These are phyloP conservation scores for Aureobasidium sp. DNA, from an alignment of 2,329 filamentous ascomycete genomes.

Conservation along the genomic window DNA sequence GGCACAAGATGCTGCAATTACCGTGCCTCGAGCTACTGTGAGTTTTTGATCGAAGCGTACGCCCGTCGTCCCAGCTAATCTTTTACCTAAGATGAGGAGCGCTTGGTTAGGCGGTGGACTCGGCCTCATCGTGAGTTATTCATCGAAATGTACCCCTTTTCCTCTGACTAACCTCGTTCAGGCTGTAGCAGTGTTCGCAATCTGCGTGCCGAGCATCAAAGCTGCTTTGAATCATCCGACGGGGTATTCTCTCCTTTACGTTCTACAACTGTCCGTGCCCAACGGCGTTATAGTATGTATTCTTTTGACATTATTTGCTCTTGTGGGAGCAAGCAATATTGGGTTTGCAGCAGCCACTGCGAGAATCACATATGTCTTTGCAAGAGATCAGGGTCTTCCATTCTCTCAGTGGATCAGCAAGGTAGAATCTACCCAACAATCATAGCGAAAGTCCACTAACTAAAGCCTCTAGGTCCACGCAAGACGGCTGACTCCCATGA, in stretches of 20 bases:
- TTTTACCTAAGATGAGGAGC: too few relatives aligned
- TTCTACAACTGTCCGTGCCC: slow-evolving; percentile 21
- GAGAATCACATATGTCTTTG: slow-evolving; percentile 37
- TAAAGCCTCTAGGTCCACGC: not conserved
- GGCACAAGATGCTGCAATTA: slow-evolving; percentile 24
- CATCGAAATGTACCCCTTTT: not conserved
- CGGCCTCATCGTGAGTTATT: not conserved
- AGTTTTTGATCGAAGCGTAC: not conserved
- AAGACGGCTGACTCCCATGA: slow-evolving; percentile 6
- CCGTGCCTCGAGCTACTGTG: slow-evolving; percentile 22
- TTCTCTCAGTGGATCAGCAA: slow-evolving; percentile 22
- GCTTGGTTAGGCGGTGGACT: slow-evolving; percentile 27
- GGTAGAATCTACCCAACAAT: not conserved
- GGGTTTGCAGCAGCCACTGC: slow-evolving; percentile 5
- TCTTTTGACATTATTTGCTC: not conserved
- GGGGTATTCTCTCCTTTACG: slow-evolving; percentile 32
- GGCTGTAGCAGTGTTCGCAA: slow-evolving; percentile 23
- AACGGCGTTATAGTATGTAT: not conserved
- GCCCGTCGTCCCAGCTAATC: too few relatives aligned
- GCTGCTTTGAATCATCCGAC: slow-evolving; percentile 26
- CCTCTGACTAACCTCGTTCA: not conserved
- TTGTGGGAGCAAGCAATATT: not conserved
- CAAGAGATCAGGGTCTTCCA: slow-evolving; percentile 37
- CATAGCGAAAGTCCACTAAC: not conserved
- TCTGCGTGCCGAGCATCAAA: slow-evolving; percentile 23